These are phyloP conservation scores for Mycosphaerella arachidis DNA, from an alignment of 2,329 filamentous ascomycete genomes.

Conservation along the genomic window DNA sequence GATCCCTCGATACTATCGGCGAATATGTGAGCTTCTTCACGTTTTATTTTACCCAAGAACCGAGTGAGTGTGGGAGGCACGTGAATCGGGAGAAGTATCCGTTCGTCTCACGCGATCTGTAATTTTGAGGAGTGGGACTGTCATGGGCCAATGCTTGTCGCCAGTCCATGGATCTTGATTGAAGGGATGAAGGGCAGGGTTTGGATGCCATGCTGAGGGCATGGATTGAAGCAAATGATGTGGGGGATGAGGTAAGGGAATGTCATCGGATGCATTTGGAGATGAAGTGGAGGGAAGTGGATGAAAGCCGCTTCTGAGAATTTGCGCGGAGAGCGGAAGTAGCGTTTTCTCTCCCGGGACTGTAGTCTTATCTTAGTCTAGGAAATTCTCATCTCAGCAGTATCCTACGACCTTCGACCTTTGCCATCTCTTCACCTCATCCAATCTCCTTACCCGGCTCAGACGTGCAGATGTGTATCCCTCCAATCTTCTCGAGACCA, in stretches of 20 bases:
- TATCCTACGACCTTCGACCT: not conserved
- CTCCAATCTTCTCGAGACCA: not conserved
- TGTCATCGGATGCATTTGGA: slow-evolving; percentile 8
- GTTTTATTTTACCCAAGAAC: slow-evolving; percentile 2
- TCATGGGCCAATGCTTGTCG: slow-evolving; percentile 11
- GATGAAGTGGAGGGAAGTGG: slow-evolving; percentile 11
- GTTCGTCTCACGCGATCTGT: not conserved
- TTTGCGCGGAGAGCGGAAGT: not conserved
- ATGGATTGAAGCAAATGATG: slow-evolving; percentile 5
- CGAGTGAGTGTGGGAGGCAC: not conserved
- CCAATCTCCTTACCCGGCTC: not conserved
- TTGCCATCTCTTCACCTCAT: not conserved
- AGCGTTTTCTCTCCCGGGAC: not conserved
- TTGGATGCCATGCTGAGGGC: slow-evolving; percentile 7
- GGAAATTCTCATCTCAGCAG: not conserved
- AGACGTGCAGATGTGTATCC: not conserved
- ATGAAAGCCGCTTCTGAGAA: slow-evolving; percentile 2
- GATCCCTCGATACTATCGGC: slow-evolving; percentile 6
- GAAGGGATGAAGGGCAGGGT: not conserved
- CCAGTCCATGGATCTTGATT: slow-evolving; percentile 8
- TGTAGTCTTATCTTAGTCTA: not conserved
- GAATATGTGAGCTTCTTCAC: slow-evolving; percentile 4
- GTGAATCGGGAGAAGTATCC: slow-evolving; percentile 8
- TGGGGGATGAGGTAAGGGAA: slow-evolving; percentile 7
- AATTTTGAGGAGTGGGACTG: slow-evolving; percentile 6